Evolutionary conservation across 2,329 filamentous ascomycete species (phyloP).

Genomic region (Exophiala aquamarina): DNA sequence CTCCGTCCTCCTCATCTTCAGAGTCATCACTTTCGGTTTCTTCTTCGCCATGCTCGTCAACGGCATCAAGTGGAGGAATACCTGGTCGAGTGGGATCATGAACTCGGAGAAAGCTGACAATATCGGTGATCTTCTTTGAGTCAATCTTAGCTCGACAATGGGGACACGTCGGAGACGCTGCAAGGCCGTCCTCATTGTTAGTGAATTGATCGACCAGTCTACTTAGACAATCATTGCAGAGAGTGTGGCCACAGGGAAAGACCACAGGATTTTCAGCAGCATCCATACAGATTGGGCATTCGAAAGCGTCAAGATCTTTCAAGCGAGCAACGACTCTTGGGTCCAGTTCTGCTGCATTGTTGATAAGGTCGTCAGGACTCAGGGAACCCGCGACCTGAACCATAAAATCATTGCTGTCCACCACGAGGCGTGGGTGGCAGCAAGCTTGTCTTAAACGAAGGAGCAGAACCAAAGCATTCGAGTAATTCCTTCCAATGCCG

Average conservation of each 20-base stretch:
- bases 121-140: conserved; percentile 70
- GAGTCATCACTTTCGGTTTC: conserved; percentile 39
- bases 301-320: conserved; percentile 61
- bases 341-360: conserved; percentile 62
- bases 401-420: conserved; percentile 56
- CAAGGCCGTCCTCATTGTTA: conserved; percentile 53
- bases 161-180: conserved; percentile 65
- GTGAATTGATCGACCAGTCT: conserved; percentile 64
- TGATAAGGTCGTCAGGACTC: conserved; percentile 56
- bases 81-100: conserved; percentile 59
- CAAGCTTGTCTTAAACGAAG: conserved; percentile 78
- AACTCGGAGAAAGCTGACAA: conserved; percentile 69
- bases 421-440: conserved; percentile 71
- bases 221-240: conserved; percentile 74
- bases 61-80: conserved; percentile 32
- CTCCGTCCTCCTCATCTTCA: conserved; percentile 37
- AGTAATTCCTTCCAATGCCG: conserved; percentile 71
- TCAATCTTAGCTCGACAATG: conserved; percentile 70
- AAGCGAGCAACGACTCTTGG: conserved; percentile 66
- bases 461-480: conserved; percentile 75
- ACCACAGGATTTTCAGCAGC: conserved; percentile 71
- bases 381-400: conserved; percentile 49
- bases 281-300: conserved; percentile 83
- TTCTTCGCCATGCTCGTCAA: too few species aligned
- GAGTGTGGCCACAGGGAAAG: conserved; percentile 80